A percentile compares a stretch with the other conserved stretches of the same genome.
phyloP scores from a whole-genome alignment of 495 filamentous ascomycete genomes.

The Aspergillus coremiiformis region DNA sequence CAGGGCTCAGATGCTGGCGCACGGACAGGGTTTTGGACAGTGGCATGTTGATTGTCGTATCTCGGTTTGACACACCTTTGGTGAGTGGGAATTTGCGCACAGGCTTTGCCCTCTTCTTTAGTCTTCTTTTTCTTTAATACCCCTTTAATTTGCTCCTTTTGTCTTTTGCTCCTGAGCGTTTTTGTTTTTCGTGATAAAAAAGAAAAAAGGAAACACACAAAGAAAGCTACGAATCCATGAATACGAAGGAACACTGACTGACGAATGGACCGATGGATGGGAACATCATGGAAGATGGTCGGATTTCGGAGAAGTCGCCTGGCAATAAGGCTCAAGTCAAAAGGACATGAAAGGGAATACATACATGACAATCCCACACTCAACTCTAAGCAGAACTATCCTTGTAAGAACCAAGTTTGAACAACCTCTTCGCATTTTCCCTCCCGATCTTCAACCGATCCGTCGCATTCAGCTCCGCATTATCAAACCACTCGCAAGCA shows the following conservation, averaged over 20 bases:
- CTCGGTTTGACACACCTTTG: neutral
- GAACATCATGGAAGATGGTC: no score
- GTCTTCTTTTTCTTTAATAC: neutral
- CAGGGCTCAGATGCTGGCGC: neutral
- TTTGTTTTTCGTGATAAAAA: neutral
- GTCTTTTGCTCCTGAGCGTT: no score
- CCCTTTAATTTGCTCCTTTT: neutral
- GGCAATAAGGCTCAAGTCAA: no score
- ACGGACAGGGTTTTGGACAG: neutral
- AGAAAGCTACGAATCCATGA: no score
- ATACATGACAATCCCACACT: neutral
- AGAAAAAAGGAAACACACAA: neutral
- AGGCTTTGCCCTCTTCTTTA: neutral
- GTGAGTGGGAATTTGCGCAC: neutral
- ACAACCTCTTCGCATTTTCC: conserved; percentile 49
- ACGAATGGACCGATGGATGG: no score
- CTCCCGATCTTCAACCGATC: conserved; percentile 45
- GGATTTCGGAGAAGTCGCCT: no score
- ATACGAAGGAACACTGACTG: no score
- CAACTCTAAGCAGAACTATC: conserved; percentile 26
- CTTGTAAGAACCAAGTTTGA: conserved; percentile 39
- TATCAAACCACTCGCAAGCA: conserved; percentile 50
- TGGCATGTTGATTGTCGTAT: neutral
- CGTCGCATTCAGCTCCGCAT: conserved; percentile 33
- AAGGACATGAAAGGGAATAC: neutral